Conservation (phyloP, 2,329 filamentous ascomycete genomes). For the Talaromyces sp. region DNA sequence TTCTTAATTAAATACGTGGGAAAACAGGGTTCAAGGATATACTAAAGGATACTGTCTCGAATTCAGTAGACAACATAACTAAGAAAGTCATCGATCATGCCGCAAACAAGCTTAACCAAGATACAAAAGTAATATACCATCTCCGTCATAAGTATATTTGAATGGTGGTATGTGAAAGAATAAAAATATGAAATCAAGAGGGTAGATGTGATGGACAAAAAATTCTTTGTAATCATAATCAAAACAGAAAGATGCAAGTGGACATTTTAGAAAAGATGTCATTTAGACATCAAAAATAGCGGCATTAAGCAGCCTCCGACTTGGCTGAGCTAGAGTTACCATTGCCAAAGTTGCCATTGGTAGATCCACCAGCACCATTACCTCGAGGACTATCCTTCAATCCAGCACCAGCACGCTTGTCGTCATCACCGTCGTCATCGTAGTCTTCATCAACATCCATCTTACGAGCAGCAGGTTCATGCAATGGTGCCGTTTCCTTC, state of each 20-base stretch:
- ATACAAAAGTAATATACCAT: background rate
- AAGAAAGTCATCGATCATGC: conserved; percentile 17
- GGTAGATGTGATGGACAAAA: background rate
- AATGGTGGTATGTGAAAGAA: background rate
- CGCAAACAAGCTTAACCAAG: conserved; percentile 6
- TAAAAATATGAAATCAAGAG: background rate
- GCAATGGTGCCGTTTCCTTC: conserved; percentile 51
- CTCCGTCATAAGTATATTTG: background rate
- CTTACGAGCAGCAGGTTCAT: conserved; percentile 84
- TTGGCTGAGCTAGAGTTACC: conserved; percentile 15
- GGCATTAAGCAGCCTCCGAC: conserved; percentile 7
- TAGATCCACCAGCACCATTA: conserved; percentile 19
- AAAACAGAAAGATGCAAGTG: background rate
- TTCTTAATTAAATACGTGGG: background rate
- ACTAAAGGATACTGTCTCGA: conserved; percentile 5
- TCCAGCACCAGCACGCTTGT: conserved; percentile 50
- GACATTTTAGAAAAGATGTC: background rate
- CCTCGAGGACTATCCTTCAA: conserved; percentile 37
- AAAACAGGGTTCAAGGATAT: background rate
- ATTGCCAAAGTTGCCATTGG: conserved; percentile 13
- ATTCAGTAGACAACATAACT: conserved; percentile 1
- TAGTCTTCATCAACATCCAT: conserved; percentile 99
- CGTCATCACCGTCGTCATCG: conserved; percentile 88
- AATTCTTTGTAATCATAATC: conserved; percentile 2
- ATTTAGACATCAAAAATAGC: background rate